Percentiles rank a stretch among this genome's conserved stretches.
Conservation (phyloP, 306 rosid species). For the Nissolia schottii region DNA sequence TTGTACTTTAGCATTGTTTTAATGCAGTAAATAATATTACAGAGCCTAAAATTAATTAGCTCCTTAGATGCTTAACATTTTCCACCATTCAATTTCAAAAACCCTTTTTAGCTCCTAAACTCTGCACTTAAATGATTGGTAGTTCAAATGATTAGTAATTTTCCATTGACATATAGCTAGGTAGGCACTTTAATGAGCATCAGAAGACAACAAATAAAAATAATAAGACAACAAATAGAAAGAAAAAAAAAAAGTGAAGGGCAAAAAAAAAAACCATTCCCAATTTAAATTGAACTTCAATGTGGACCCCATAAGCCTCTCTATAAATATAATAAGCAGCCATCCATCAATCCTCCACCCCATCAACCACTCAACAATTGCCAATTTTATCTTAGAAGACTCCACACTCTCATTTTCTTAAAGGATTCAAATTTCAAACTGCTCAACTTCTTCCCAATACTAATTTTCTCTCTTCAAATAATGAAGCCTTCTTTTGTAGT, state of each 20-base stretch:
- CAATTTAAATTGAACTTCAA: slow-evolving; percentile 27
- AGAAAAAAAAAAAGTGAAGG: slow-evolving; percentile 4
- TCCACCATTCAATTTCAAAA: slow-evolving; percentile 1
- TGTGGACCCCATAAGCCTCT: slow-evolving; percentile 44
- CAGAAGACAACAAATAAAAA: slow-evolving; percentile 34
- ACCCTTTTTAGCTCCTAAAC: slow-evolving; percentile 13
- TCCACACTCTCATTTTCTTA: slow-evolving; percentile 4
- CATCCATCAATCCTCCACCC: slow-evolving; percentile 21
- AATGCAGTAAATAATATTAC: not conserved
- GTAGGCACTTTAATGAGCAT: slow-evolving; percentile 30
- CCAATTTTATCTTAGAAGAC: slow-evolving; percentile 13
- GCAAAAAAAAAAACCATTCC: slow-evolving; percentile 22
- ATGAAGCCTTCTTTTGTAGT: slow-evolving; percentile 49
- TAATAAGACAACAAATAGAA: slow-evolving; percentile 35
- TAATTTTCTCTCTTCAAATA: slow-evolving; percentile 34
- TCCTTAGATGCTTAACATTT: not conserved
- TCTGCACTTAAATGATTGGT: slow-evolving; percentile 35
- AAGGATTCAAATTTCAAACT: not conserved
- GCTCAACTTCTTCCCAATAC: not conserved
- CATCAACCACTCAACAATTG: slow-evolving; percentile 31
- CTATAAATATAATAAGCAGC: slow-evolving; percentile 29
- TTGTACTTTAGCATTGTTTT: not conserved
- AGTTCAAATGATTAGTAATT: slow-evolving; percentile 32
- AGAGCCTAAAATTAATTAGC: not conserved
- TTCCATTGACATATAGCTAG: slow-evolving; percentile 24